phyloP scores from a whole-genome alignment of 2,329 filamentous ascomycete genomes.

The Neopestalotiopsis clavispora region DNA sequence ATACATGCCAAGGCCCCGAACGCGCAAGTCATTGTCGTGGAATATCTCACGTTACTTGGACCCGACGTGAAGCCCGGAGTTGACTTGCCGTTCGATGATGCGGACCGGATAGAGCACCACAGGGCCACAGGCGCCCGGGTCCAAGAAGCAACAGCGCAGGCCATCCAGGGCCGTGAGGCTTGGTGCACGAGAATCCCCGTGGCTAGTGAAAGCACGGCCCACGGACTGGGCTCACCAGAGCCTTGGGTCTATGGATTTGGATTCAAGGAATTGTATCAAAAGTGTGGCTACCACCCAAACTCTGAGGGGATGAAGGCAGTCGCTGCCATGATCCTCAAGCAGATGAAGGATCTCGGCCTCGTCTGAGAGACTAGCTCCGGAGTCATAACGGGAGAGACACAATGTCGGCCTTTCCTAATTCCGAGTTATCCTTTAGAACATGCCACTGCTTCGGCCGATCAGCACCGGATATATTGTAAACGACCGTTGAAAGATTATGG shows the following conservation, averaged over 20 bases:
- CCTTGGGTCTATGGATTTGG: constrained; percentile 38
- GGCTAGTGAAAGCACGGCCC: constrained; percentile 28
- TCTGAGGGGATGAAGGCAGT: constrained; percentile 36
- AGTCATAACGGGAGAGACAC: neutral
- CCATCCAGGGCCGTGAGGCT: constrained; percentile 26
- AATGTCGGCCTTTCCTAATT: too few relatives aligned
- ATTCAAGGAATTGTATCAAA: constrained; percentile 7
- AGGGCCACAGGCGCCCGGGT: constrained; percentile 26
- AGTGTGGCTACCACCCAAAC: constrained; percentile 34
- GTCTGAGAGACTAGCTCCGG: neutral
- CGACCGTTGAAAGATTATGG: neutral
- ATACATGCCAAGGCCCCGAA: constrained; percentile 42
- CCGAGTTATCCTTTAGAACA: too few relatives aligned
- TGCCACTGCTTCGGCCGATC: too few relatives aligned
- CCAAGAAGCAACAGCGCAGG: constrained; percentile 30
- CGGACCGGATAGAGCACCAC: constrained; percentile 32
- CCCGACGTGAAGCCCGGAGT: constrained; percentile 27
- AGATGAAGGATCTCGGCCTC: constrained; percentile 24
- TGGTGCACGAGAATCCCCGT: constrained; percentile 35
- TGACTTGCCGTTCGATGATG: constrained; percentile 32
- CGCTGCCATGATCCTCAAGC: constrained; percentile 29
- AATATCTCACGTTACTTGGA: constrained; percentile 40
- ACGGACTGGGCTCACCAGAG: constrained; percentile 32
- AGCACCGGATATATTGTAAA: neutral
- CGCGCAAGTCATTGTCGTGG: constrained; percentile 47